Conservation (phyloP, 805 yeast species). For the Yarrowia divulgata region DNA sequence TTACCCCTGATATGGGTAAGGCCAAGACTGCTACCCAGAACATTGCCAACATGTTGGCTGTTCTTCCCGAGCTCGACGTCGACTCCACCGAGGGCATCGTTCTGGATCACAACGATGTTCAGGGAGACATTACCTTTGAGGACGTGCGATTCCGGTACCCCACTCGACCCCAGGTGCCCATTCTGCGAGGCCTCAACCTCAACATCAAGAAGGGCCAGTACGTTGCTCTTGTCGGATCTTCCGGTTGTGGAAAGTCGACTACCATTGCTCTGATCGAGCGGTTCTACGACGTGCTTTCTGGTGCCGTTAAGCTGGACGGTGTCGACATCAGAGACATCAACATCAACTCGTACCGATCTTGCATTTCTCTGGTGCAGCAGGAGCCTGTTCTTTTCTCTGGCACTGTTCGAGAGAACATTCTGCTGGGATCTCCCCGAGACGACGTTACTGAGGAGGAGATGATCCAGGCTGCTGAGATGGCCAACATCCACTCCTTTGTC, state of each 20-base stretch:
- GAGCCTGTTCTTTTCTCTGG: constrained; percentile 67
- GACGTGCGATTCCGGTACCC: constrained; percentile 73
- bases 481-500: constrained; percentile 66
- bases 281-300: constrained; percentile 59
- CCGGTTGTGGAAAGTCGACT: constrained; percentile 69
- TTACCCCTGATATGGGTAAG: constrained; percentile 56
- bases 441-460: constrained; percentile 56
- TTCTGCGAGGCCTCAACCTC: constrained; percentile 60
- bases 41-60: constrained; percentile 49
- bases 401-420: constrained; percentile 61
- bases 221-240: constrained; percentile 73
- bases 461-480: constrained; percentile 57
- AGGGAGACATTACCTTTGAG: constrained; percentile 62
- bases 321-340: constrained; percentile 57
- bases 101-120: constrained; percentile 48
- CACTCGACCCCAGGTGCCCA: constrained; percentile 59
- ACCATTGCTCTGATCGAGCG: constrained; percentile 60
- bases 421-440: constrained; percentile 55
- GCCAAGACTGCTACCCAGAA: constrained; percentile 52
- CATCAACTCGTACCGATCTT: constrained; percentile 58
- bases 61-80: constrained; percentile 50
- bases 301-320: constrained; percentile 62
- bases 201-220: constrained; percentile 58
- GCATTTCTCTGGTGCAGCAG: constrained; percentile 67
- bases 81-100: constrained; percentile 47